These are phyloP conservation scores for Kuraishia floccosa DNA, from an alignment of 805 yeast genomes.

Conservation along the genomic window DNA sequence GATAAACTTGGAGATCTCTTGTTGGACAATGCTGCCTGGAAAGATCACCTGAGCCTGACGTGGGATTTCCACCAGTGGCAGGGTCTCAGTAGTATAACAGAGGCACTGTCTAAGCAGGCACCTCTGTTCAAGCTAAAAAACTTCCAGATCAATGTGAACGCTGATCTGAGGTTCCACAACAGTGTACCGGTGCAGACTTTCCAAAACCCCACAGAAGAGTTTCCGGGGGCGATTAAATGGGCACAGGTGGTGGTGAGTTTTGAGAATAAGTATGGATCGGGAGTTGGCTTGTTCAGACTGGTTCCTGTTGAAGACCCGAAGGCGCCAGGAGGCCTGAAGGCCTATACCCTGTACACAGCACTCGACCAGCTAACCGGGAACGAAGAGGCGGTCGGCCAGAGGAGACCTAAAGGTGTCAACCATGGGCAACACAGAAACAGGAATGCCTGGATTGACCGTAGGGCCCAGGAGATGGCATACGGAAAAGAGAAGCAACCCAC, in stretches of 20 bases:
- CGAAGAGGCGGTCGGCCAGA: neutral
- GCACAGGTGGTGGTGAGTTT: neutral
- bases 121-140: neutral
- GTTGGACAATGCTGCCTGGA: neutral
- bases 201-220: neutral
- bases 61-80: neutral
- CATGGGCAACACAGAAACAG: neutral
- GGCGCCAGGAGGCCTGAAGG: neutral
- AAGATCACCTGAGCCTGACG: neutral
- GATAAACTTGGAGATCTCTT: neutral
- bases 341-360: neutral
- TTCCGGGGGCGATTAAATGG: neutral
- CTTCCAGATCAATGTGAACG: neutral
- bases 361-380: neutral
- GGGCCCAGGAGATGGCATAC: neutral
- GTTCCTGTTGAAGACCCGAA: neutral
- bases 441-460: neutral
- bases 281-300: neutral
- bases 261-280: neutral
- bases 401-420: neutral
- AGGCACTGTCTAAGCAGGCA: neutral
- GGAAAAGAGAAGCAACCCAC: slow-evolving; percentile 15
- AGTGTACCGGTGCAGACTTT: neutral
- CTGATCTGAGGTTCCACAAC: neutral
- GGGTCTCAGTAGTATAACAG: neutral